These are phyloP conservation scores for Yamadazyma taylorii DNA, from an alignment of 1,139 yeast species.

Conservation along the genomic window DNA sequence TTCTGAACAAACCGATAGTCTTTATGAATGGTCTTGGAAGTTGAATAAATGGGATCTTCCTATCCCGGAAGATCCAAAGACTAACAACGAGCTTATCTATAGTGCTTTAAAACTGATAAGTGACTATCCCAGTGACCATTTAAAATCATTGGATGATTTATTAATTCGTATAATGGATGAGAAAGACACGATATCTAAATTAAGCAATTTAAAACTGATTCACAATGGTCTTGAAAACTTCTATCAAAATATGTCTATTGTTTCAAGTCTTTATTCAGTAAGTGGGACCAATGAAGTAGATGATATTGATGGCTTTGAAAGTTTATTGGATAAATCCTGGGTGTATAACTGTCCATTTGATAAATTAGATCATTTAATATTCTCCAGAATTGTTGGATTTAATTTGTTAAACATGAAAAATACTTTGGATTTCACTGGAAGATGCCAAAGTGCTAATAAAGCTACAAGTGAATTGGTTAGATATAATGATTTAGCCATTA, in stretches of 20 bases:
- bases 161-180: slow-evolving; percentile 3
- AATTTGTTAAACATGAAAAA: slow-evolving; percentile 22
- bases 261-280: neutral
- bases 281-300: neutral
- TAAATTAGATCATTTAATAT: slow-evolving; percentile 8
- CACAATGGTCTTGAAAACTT: slow-evolving; percentile 2
- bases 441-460: slow-evolving; percentile 6
- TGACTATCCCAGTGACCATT: slow-evolving; percentile 22
- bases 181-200: slow-evolving; percentile 2
- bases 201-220: slow-evolving; percentile 1
- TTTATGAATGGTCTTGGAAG: slow-evolving; percentile 66
- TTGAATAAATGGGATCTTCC: slow-evolving; percentile 72
- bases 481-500: slow-evolving; percentile 42
- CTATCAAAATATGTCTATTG: slow-evolving; percentile 2
- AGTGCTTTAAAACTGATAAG: slow-evolving; percentile 43
- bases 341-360: slow-evolving; percentile 4
- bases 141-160: neutral
- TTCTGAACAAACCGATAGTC: slow-evolving; percentile 5
- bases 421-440: neutral
- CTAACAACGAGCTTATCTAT: slow-evolving; percentile 48
- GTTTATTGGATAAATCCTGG: neutral
- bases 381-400: slow-evolving; percentile 10
- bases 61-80: slow-evolving; percentile 24
- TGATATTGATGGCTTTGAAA: neutral
- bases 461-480: slow-evolving; percentile 34